Percentiles rank a stretch among this genome's conserved stretches.
These are phyloP conservation scores for Pythium chondricola DNA, from an alignment of 352 stramenopile genomes.

Conservation along the genomic window DNA sequence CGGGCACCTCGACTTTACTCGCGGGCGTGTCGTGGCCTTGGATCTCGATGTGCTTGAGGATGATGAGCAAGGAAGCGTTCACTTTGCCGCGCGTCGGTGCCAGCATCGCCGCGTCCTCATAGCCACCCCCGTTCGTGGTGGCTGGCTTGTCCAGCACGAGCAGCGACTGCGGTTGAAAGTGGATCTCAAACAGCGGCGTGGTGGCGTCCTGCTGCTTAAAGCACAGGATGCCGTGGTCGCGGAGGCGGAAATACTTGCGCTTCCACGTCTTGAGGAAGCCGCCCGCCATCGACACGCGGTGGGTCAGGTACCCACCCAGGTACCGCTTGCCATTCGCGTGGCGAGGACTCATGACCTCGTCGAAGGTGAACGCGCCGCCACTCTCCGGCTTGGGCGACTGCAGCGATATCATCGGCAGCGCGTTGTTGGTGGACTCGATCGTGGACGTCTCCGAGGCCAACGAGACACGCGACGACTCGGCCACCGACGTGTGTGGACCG, in stretches of 20 bases:
- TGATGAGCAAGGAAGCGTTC: conserved; percentile 27
- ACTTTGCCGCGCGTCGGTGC: conserved; percentile 20
- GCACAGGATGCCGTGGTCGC: conserved; percentile 59
- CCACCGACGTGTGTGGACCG: not conserved
- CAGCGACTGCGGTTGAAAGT: conserved; percentile 42
- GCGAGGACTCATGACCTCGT: conserved; percentile 46
- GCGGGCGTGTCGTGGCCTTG: conserved; percentile 26
- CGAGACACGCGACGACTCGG: not conserved
- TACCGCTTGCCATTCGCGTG: conserved; percentile 51
- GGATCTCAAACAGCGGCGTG: conserved; percentile 51
- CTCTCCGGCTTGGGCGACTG: conserved; percentile 16
- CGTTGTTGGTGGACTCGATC: not conserved
- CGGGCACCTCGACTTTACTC: conserved; percentile 34
- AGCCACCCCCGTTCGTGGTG: not conserved
- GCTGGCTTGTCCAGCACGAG: conserved; percentile 23
- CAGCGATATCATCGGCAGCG: conserved; percentile 7
- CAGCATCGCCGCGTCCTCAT: conserved; percentile 10
- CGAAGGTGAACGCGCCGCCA: conserved; percentile 29
- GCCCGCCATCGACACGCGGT: conserved; percentile 42
- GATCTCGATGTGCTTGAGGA: conserved; percentile 47
- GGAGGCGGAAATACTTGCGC: conserved; percentile 63
- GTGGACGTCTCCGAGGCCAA: conserved; percentile 1
- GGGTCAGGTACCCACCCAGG: conserved; percentile 47
- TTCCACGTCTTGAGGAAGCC: conserved; percentile 69
- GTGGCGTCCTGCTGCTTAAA: conserved; percentile 45